A percentile compares a stretch with the other conserved stretches of the same genome.
These are phyloP conservation scores for Albizia julibrissin DNA, from an alignment of 306 rosid genomes.

Conservation along the genomic window DNA sequence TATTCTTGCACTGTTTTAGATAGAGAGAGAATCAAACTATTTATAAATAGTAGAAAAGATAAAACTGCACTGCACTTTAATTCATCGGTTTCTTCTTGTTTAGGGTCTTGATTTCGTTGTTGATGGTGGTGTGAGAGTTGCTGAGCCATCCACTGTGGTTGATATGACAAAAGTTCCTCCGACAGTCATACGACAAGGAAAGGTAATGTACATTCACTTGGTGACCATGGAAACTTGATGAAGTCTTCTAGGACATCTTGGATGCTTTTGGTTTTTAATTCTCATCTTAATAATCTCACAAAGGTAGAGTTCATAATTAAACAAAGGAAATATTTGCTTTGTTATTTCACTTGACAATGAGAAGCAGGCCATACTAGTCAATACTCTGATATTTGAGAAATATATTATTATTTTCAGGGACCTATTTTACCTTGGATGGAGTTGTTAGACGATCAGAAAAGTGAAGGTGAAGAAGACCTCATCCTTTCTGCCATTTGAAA, in stretches of 20 bases:
- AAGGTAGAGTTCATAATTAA: neutral
- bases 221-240: neutral
- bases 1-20: neutral
- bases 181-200: slow-evolving; percentile 77
- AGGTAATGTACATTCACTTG: slow-evolving; percentile 48
- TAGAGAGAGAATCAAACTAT: neutral
- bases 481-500: slow-evolving; percentile 49
- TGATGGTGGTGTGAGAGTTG: slow-evolving; percentile 87
- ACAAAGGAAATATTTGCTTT: neutral
- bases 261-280: neutral
- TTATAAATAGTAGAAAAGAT: neutral
- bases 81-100: slow-evolving; percentile 28
- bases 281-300: neutral
- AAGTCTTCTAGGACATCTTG: neutral
- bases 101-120: slow-evolving; percentile 97
- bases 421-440: slow-evolving; percentile 79
- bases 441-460: slow-evolving; percentile 46
- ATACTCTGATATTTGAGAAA: neutral
- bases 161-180: slow-evolving; percentile 87
- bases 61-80: neutral
- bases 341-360: neutral
- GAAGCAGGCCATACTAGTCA: neutral
- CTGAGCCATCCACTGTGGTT: slow-evolving; percentile 93
- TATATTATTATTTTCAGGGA: slow-evolving; percentile 55
- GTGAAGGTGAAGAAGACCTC: slow-evolving; percentile 37